Evolutionary conservation across 192 early-diverging fungal genomes (phyloP), one percentile per base, ranked within the genome.

Genomic region (Gamsiella multidivaricata): DNA sequence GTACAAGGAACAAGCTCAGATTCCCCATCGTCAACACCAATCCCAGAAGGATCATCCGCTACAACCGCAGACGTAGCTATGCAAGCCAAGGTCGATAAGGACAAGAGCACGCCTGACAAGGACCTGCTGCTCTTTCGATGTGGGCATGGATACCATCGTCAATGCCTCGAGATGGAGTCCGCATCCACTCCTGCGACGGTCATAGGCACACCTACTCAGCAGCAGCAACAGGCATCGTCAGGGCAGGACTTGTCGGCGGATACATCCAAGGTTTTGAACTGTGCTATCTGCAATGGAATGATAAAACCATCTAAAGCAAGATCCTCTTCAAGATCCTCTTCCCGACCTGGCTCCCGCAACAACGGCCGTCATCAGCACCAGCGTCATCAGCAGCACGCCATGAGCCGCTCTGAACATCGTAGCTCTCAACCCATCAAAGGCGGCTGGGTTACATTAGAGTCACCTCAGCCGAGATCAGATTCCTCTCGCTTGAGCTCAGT

Each of bases 71-170:
- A 61, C 23, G 11, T 36, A 8, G 34, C 9, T 22, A 26, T 22
- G 10, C 46, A 66, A 20, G 60, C n/a, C 5, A 51, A 66, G 11
- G 42, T 18, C 7, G 33, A 22, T 17, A n/a, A 55, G 33, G 37
- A 23, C 29, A 57, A 65, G 37, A 23, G 20, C 11, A 33, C 2
- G 22, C 15, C 41, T 9, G 70, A 81, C 54, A 84, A 70, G 53
- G 83, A 83, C 25, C 45, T 84, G 18, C 20, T 86, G 25, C 51
- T 88, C 15, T 88, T 86, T 65, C 81, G 83, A 20, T 86, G 85
- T 63, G 86, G 84, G 14, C 86, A 86, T 64, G 85, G 83, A 42
- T 88, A 82, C 41, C 86, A 88, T 71, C 81, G 72, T 25, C 73
- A 84, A 18, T 88, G 86, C 34, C 52, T 88, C 9, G 76, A 76